Base-by-base conservation (phyloP, 2,329 filamentous ascomycete species). In the Aspergillus vadensis region DNA sequence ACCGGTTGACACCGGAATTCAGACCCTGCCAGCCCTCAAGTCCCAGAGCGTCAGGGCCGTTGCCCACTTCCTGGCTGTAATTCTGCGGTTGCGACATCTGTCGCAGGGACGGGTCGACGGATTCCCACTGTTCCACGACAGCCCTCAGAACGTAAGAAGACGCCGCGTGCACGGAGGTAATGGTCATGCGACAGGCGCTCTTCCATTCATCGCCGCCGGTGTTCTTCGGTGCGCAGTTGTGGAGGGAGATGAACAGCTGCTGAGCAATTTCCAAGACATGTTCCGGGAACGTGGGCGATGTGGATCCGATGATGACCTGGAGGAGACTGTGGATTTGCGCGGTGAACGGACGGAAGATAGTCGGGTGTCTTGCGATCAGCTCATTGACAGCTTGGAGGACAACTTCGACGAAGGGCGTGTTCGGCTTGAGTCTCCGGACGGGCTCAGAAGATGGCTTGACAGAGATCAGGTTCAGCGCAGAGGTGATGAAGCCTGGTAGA, bases 171-270 rank as follows among this genome's bases (percentile, higher is more conserved):
- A 88, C 83, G 39, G 86, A 83, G 39, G 82, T 81, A 23, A 96
- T 79, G 10, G 88, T 81, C 7, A 80, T 79, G 50, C 84, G 83
- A 49, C 93, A 77, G 15, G 86, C 82, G 67, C 86, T 89, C 15
- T 82, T 81, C 93, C 93, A 97, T 75, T 96, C 92, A 21, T 91
- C 88, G 21, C 85, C 84, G 10, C 87, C 85, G 17, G 86, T 87
- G 62, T 90, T 89, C 76, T 97, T 97, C 5, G 91, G 87, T 1
- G 91, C 90, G 56, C 91, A 95, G 71, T 89, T 87, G 65, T 92
- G 89, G 50, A 96, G 80, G n/a, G 88, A 82, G 8, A 91, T 83
- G 52, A 88, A 83, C 2, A 97, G 76, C 25, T 82, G 84, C 49
- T 88, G 85, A 14, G 91, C 86, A 57, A 84, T 82, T 36, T 80